phyloP scores from a whole-genome alignment of 495 filamentous ascomycete genomes.

The Penicillium psychrofluorescens region DNA sequence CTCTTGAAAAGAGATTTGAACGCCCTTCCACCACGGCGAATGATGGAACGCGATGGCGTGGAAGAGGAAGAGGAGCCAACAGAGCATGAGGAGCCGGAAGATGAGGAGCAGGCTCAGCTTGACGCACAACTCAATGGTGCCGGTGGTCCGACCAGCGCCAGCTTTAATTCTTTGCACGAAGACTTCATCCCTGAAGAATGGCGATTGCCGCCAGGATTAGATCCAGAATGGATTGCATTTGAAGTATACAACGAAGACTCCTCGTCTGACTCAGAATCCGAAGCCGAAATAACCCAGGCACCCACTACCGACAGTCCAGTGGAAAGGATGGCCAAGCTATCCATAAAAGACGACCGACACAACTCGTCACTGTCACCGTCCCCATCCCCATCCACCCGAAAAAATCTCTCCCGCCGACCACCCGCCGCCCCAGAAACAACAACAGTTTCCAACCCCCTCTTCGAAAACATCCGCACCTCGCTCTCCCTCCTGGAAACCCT shows the following conservation, averaged over 20 bases:
- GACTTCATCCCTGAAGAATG: constrained; percentile 43
- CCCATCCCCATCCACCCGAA: constrained; percentile 17
- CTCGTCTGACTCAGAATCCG: constrained; percentile 53
- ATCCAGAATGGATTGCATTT: constrained; percentile 93
- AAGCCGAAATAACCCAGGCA: constrained; percentile 30
- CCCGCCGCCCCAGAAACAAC: constrained; percentile 25
- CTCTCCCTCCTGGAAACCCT: constrained; percentile 93
- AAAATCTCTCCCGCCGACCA: constrained; percentile 4
- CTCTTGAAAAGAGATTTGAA: constrained; percentile 78
- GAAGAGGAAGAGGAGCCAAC: constrained; percentile 17
- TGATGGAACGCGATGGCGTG: constrained; percentile 47
- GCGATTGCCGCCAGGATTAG: constrained; percentile 69
- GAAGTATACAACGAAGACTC: constrained; percentile 71
- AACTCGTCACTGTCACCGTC: constrained; percentile 16
- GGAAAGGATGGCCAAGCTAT: constrained; percentile 37
- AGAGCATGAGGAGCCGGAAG: constrained; percentile 25
- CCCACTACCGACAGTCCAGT: constrained; percentile 33
- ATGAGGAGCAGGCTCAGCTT: constrained; percentile 54
- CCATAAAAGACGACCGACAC: constrained; percentile 18
- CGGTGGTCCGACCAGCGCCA: constrained; percentile 15
- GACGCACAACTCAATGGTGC: constrained; percentile 59
- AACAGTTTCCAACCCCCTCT: constrained; percentile 32
- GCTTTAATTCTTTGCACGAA: constrained; percentile 20
- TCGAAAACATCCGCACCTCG: constrained; percentile 62
- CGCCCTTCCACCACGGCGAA: constrained; percentile 62